Conservation (phyloP, 495 filamentous ascomycete species). For the Neurospora pannonica region DNA sequence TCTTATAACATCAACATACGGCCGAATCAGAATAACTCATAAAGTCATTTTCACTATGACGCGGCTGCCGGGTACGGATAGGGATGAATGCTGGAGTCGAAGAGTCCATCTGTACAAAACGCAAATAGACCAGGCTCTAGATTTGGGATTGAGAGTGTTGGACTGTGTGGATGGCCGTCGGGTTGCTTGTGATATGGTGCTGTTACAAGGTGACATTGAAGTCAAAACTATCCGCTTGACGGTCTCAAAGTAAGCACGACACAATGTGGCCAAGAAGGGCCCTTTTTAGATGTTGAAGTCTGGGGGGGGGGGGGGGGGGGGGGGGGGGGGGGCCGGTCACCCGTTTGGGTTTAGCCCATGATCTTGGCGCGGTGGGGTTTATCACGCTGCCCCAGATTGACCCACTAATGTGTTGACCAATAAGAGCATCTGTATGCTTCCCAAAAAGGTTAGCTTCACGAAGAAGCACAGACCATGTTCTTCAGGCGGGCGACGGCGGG, state of each 20-base stretch:
- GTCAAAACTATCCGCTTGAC: background rate
- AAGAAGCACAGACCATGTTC: background rate
- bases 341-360: conserved; percentile 18
- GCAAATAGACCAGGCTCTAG: background rate
- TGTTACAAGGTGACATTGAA: background rate
- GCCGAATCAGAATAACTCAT: conserved; percentile 38
- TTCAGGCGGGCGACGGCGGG: background rate
- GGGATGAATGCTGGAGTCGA: conserved; percentile 28
- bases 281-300: background rate
- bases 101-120: background rate
- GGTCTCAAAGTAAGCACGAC: background rate
- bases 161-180: background rate
- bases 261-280: background rate
- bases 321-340: conserved; percentile 24
- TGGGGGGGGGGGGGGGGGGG: too few species aligned
- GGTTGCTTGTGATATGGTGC: background rate
- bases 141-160: background rate
- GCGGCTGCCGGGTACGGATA: conserved; percentile 33
- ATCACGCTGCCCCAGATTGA: background rate
- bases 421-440: background rate
- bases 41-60: conserved; percentile 24
- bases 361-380: background rate
- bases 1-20: conserved; percentile 21
- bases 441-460: background rate
- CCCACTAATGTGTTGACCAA: background rate